Percentiles rank a stretch among this genome's conserved stretches.
phyloP scores from a whole-genome alignment of 805 yeast genomes.

The Candida sanyiensis region DNA sequence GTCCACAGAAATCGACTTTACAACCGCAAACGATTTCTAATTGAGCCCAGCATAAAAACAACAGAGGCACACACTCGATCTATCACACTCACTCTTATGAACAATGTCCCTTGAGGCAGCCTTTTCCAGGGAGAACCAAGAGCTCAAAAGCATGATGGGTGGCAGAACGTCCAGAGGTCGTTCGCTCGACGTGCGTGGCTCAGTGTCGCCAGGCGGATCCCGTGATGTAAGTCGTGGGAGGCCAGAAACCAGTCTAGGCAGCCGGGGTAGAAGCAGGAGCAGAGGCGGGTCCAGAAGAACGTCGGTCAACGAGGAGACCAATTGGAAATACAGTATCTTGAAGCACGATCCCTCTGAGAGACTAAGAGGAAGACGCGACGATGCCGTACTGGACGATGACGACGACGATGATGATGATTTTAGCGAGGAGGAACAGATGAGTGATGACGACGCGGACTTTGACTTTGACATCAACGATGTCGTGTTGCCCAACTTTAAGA shows the following conservation, averaged over 20 bases:
- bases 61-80: too few relatives aligned
- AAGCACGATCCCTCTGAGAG: conserved; percentile 73
- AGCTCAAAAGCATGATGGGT: conserved; percentile 8
- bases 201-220: conserved; percentile 10
- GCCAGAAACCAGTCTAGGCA: conserved; percentile 12
- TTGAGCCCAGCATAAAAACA: too few relatives aligned
- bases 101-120: conserved; percentile 16
- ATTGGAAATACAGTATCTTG: conserved; percentile 55
- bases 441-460: conserved; percentile 39
- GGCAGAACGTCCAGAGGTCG: conserved; percentile 15
- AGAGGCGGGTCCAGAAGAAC: conserved; percentile 12
- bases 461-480: conserved; percentile 34
- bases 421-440: conserved; percentile 54
- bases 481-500: conserved; percentile 22
- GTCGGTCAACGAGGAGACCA: conserved; percentile 23
- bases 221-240: conserved; percentile 15
- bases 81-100: too few relatives aligned
- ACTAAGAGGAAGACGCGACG: conserved; percentile 27
- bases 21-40: too few relatives aligned
- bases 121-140: conserved; percentile 12
- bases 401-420: conserved; percentile 22
- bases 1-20: too few relatives aligned
- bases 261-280: conserved; percentile 18
- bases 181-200: conserved; percentile 3
- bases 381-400: conserved; percentile 19